Evolutionary conservation across 495 filamentous ascomycete genomes (phyloP), one percentile per base, ranked within the genome.

Genomic region (Articulospora tetracladia): DNA sequence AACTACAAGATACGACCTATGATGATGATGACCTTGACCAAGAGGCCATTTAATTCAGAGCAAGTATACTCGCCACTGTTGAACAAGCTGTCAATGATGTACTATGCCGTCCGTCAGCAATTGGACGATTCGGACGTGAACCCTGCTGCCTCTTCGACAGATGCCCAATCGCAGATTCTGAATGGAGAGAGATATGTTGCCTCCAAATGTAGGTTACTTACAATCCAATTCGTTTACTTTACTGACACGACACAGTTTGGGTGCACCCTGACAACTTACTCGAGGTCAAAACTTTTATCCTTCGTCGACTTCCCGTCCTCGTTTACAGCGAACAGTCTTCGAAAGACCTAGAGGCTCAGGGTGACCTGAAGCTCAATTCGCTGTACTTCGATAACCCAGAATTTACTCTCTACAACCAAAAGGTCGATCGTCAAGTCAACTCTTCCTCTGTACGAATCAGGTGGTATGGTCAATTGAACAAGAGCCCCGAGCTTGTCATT

Each of bases 231-330:
- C 13, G 13, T 6, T 36, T 15, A 7, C 15, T 20, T 52, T 39
- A 19, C 62, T 72, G 46, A 65, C 26, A 39, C 49, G 39, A 56
- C 28, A 28, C 46, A 88, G 85, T 97, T 76, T 98, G 95, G 94
- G 88, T 98, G 15, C 94, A 98, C 68, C 77, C 83, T 1, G 94
- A 98, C 64, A 98, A 98, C 69, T 77, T 98, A 13, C 83, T 98
- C 52, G 94, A 98, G 74, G 90, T 97, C 62, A 97, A 97, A 77
- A 97, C 94, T 13, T 86, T 87, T 55, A 94, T 98, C 58, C 81
- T 98, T 6, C 89, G 94, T 47, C 90, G 88, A 41, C 79, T 98
- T 11, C 94, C 94, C 1, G 84, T 93, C 30, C 84, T 98, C 12
- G 86, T 98, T 34, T 98, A 97, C 72, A 97, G 94, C 68, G 87